A percentile compares a stretch with the other conserved stretches of the same genome.
Conservation (phyloP, 805 yeast genomes). For the Metschnikowia rubicola region DNA sequence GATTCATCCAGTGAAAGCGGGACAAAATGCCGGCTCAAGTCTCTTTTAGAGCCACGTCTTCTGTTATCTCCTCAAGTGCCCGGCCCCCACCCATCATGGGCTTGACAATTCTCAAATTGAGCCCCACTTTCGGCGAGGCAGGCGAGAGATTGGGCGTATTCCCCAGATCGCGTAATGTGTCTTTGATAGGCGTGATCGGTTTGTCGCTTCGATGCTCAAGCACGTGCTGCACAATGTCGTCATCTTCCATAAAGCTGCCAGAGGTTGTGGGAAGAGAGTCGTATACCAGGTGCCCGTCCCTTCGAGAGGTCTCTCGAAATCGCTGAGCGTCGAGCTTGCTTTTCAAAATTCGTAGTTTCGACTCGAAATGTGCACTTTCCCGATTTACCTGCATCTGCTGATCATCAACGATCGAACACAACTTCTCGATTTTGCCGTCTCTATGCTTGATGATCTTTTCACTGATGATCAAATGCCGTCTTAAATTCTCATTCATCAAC, state of each 20-base stretch:
- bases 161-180: not conserved
- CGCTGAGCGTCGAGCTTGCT: conserved; percentile 17
- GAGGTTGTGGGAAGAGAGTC: conserved; percentile 5
- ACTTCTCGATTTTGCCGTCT: conserved; percentile 51
- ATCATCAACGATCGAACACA: conserved; percentile 49
- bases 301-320: conserved; percentile 11
- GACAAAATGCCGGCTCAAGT: too few relatives aligned
- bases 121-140: conserved; percentile 40
- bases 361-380: conserved; percentile 50
- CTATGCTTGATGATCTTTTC: conserved; percentile 57
- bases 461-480: conserved; percentile 52
- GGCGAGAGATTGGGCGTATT: conserved; percentile 12
- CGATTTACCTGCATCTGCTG: conserved; percentile 46
- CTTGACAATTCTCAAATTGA: conserved; percentile 58
- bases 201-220: not conserved
- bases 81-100: conserved; percentile 53
- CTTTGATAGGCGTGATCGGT: not conserved
- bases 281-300: conserved; percentile 6
- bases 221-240: not conserved
- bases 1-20: too few relatives aligned
- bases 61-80: not conserved
- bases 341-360: conserved; percentile 27
- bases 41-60: not conserved
- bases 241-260: conserved; percentile 6
- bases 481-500: conserved; percentile 53